Evolutionary conservation across 306 rosid species (phyloP), one percentile per base, ranked within the genome.

Genomic region (Quercus rubra): DNA sequence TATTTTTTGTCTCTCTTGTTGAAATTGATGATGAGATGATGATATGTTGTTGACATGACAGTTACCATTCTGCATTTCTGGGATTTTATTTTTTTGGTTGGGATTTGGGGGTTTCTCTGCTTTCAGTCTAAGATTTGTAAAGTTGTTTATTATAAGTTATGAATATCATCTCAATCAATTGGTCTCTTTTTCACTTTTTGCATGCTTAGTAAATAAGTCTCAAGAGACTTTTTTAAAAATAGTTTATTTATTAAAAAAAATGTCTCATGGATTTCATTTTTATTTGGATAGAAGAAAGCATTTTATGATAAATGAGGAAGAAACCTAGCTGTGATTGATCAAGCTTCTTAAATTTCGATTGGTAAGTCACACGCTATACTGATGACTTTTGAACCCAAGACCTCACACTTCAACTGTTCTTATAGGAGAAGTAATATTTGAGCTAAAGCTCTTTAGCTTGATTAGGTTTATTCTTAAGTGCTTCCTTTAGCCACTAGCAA

Each of bases 71-170:
- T 78, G 54, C 61, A 63, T 77, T 49, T 51, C 75, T 76, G 75
- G 30, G 30, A 27, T 2, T 27, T 88, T 74, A 82, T 56, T 79
- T 88, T 86, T 90, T 92, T 21, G 97, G 91, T 89, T 92, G 99
- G 99, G 97, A 94, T 79, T 88, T 91, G 70, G 99, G 97, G 14
- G 99, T 91, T 92, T 78, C 97, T 97, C 96, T 66, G 73, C 94
- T 79, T 90, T 87, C 55, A 91, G 62, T 73, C 89, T 83, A 76
- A 89, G 98, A 85, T 92, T 97, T 49, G 55, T 21, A 56, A 19
- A 0, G 12, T 56, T n/a, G 23, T 13, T n/a, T 56, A 56, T n/a
- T 21, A 21, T 21, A n/a, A 56, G 62, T 19, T 56, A n/a, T 6
- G 6, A n/a, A 56, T 56, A 56, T 56, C 61, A 56, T 56, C 61